Percentiles rank a stretch among this genome's conserved stretches.
phyloP scores from a whole-genome alignment of 768 basidiomycete genomes.

The Macrolepiota albuminosa region DNA sequence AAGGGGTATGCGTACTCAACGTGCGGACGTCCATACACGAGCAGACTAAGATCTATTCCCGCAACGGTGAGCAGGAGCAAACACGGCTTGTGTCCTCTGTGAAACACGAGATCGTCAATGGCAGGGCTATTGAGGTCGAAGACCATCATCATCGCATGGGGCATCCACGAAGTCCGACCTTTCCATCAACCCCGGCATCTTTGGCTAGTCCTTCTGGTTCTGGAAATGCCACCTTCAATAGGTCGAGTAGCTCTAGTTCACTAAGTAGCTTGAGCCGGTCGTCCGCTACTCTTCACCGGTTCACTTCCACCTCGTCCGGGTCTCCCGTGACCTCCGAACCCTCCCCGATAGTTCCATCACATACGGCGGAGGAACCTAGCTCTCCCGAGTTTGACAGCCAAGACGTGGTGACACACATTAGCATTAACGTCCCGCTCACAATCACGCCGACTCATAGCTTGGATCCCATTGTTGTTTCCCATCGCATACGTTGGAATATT shows the following conservation, averaged over 20 bases:
- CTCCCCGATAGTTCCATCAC: neutral
- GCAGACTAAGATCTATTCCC: slow-evolving; percentile 55
- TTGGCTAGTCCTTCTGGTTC: slow-evolving; percentile 7
- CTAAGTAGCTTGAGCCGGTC: slow-evolving; percentile 4
- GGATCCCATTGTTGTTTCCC: slow-evolving; percentile 70
- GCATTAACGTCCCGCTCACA: slow-evolving; percentile 53
- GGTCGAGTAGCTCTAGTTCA: slow-evolving; percentile 7
- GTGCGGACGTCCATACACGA: slow-evolving; percentile 73
- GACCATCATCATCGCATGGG: slow-evolving; percentile 19
- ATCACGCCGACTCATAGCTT: slow-evolving; percentile 68
- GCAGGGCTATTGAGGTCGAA: slow-evolving; percentile 42
- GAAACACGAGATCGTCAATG: slow-evolving; percentile 66
- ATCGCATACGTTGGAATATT: slow-evolving; percentile 80
- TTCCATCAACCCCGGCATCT: slow-evolving; percentile 11
- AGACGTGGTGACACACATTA: slow-evolving; percentile 59
- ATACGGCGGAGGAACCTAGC: neutral
- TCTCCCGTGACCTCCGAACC: neutral
- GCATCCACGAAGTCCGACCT: slow-evolving; percentile 7
- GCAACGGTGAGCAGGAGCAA: slow-evolving; percentile 54
- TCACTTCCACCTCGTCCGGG: neutral
- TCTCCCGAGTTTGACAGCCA: slow-evolving; percentile 8
- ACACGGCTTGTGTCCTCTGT: slow-evolving; percentile 54
- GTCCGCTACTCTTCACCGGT: neutral
- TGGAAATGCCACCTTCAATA: neutral
- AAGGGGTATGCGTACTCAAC: slow-evolving; percentile 71